A percentile compares a stretch with the other conserved stretches of the same genome.
Conservation (phyloP, 176 grass and related monocot genomes). For the Eleusine coracana region DNA sequence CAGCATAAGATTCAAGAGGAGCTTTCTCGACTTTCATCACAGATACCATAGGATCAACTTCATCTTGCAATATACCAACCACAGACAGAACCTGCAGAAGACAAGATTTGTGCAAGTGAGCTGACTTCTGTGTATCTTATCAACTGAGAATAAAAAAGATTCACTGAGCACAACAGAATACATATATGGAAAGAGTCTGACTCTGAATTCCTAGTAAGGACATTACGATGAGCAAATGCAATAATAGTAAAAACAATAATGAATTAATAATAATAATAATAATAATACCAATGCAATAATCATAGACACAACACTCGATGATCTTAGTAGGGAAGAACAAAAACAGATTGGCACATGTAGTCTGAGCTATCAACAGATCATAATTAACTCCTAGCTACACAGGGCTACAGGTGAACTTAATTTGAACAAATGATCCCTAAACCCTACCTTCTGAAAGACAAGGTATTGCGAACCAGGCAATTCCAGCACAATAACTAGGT, state of each 20-base stretch:
- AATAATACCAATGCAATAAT: no score
- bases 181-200: background rate
- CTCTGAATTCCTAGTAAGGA: background rate
- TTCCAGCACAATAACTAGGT: background rate
- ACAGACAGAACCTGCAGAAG: slow-evolving; percentile 75
- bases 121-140: background rate
- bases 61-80: slow-evolving; percentile 88
- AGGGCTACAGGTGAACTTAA: background rate
- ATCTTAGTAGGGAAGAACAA: background rate
- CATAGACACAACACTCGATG: background rate
- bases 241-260: background rate
- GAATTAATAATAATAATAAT: no score
- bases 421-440: background rate
- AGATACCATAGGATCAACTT: slow-evolving; percentile 93
- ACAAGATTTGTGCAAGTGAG: background rate
- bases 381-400: background rate
- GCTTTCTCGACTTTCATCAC: slow-evolving; percentile 97
- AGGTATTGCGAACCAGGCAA: background rate
- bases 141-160: background rate
- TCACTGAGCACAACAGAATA: background rate
- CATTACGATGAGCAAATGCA: background rate
- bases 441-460: background rate
- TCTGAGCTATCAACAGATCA: background rate
- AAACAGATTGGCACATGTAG: background rate
- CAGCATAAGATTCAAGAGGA: slow-evolving; percentile 83